Percentiles rank a stretch among this genome's conserved stretches.
Conservation (phyloP, 495 filamentous ascomycete species). For the Aspergillus haitiensis region DNA sequence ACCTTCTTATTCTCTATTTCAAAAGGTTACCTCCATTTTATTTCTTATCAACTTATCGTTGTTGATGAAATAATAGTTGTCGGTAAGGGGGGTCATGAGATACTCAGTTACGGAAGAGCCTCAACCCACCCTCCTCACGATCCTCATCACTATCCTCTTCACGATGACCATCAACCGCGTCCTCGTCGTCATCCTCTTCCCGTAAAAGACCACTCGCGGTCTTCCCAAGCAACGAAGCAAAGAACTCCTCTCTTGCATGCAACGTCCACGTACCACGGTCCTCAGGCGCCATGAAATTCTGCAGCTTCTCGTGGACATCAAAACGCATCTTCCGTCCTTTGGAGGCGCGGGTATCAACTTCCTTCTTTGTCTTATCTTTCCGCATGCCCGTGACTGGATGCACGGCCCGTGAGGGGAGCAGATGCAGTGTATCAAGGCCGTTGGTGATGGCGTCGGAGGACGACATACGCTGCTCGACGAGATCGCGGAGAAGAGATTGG, state of each 20-base stretch:
- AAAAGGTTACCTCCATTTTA: too few species aligned
- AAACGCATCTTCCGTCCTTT: slow-evolving; percentile 93
- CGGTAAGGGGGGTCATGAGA: not conserved
- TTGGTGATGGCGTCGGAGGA: slow-evolving; percentile 47
- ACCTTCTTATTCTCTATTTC: too few species aligned
- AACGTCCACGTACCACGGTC: slow-evolving; percentile 75
- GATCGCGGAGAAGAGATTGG: slow-evolving; percentile 82
- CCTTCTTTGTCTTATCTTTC: slow-evolving; percentile 77
- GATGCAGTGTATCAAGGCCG: slow-evolving; percentile 42
- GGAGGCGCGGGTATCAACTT: slow-evolving; percentile 89
- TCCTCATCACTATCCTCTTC: slow-evolving; percentile 54
- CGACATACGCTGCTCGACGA: slow-evolving; percentile 79
- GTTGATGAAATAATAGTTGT: too few species aligned
- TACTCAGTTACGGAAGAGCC: slow-evolving; percentile 63
- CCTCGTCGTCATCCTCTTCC: slow-evolving; percentile 62
- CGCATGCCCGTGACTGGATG: slow-evolving; percentile 62
- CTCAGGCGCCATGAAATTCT: slow-evolving; percentile 97
- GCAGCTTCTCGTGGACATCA: slow-evolving; percentile 92
- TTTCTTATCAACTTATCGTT: too few species aligned
- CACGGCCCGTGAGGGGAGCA: slow-evolving; percentile 34
- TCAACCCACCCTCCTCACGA: slow-evolving; percentile 67
- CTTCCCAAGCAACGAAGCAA: slow-evolving; percentile 78
- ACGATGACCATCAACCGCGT: slow-evolving; percentile 23
- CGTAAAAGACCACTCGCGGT: slow-evolving; percentile 66
- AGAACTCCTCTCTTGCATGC: slow-evolving; percentile 79